These are phyloP conservation scores for Sarcodon aspratus DNA, from an alignment of 768 basidiomycete species.

Conservation along the genomic window DNA sequence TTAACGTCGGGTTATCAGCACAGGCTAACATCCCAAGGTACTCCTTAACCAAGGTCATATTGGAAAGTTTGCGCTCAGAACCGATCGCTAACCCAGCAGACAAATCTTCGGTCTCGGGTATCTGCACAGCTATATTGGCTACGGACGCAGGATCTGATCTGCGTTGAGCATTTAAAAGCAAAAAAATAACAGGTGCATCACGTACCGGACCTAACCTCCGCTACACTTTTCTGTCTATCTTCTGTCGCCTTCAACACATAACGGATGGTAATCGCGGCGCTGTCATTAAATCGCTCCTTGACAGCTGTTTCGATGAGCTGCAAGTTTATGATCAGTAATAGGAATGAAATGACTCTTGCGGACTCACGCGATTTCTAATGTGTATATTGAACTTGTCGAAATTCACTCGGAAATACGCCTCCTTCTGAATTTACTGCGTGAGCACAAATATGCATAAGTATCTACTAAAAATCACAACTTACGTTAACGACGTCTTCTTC, in stretches of 20 bases:
- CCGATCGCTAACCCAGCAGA: conserved; percentile 47
- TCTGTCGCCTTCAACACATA: conserved; percentile 66
- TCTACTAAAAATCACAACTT: conserved; percentile 15
- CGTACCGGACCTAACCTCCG: conserved; percentile 56
- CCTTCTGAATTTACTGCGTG: conserved; percentile 31
- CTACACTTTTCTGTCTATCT: conserved; percentile 42
- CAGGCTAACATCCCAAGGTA: conserved; percentile 73
- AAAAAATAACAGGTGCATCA: not conserved
- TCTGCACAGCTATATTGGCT: conserved; percentile 48
- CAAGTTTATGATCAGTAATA: conserved; percentile 2
- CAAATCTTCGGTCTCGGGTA: conserved; percentile 54
- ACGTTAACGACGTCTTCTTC: conserved; percentile 64
- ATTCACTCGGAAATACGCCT: conserved; percentile 77
- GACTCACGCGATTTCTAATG: conserved; percentile 71
- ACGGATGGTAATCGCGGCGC: conserved; percentile 60
- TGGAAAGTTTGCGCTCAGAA: conserved; percentile 41
- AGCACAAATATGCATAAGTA: not conserved
- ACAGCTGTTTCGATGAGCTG: conserved; percentile 75
- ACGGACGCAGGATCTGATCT: conserved; percentile 52
- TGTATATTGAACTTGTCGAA: conserved; percentile 80
- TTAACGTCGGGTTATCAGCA: conserved; percentile 72
- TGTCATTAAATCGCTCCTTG: conserved; percentile 68
- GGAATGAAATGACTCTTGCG: not conserved
- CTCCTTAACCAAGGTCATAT: conserved; percentile 56
- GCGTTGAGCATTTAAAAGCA: not conserved